Evolutionary conservation across 208 protist genomes (phyloP).

Genomic region (Balamuthia mandrillaris): DNA sequence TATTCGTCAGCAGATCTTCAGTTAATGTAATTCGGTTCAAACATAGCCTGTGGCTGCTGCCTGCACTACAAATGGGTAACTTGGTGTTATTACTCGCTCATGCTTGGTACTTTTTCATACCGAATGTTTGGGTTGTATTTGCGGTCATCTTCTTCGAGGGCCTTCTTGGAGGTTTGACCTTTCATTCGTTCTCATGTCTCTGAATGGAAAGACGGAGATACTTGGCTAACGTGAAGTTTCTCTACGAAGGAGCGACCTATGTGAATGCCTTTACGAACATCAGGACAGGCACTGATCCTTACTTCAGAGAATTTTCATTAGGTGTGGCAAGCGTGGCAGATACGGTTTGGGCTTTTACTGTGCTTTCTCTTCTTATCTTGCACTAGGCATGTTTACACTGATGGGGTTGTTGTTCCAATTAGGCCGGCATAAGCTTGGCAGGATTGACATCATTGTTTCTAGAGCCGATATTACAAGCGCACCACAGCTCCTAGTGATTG

Average conservation of each 20-base stretch:
- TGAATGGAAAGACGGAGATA: no score
- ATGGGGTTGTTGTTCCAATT: no score
- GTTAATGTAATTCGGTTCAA: slow-evolving; percentile 21
- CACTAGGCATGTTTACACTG: no score
- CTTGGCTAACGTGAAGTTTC: no score
- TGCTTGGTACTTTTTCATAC: slow-evolving; percentile 15
- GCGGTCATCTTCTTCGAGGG: slow-evolving; percentile 45
- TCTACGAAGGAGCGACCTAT: slow-evolving; percentile 46
- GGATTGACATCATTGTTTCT: no score
- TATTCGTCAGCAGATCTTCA: slow-evolving; percentile 22
- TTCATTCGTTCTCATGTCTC: no score
- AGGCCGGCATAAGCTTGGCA: no score
- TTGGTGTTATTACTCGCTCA: slow-evolving; percentile 26
- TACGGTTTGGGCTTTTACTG: no score
- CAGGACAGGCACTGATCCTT: not conserved
- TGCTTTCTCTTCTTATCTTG: no score
- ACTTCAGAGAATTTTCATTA: slow-evolving; percentile 38
- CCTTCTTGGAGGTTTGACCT: slow-evolving; percentile 49
- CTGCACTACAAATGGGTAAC: slow-evolving; percentile 24
- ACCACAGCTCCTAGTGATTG: no score
- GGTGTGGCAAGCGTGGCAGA: not conserved
- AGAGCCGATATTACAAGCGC: no score
- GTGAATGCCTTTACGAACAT: slow-evolving; percentile 49
- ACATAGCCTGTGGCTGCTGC: slow-evolving; percentile 13
- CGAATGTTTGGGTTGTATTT: slow-evolving; percentile 27